phyloP scores from a whole-genome alignment of 139 green algal species.

The Chlamydomonas sp. region DNA sequence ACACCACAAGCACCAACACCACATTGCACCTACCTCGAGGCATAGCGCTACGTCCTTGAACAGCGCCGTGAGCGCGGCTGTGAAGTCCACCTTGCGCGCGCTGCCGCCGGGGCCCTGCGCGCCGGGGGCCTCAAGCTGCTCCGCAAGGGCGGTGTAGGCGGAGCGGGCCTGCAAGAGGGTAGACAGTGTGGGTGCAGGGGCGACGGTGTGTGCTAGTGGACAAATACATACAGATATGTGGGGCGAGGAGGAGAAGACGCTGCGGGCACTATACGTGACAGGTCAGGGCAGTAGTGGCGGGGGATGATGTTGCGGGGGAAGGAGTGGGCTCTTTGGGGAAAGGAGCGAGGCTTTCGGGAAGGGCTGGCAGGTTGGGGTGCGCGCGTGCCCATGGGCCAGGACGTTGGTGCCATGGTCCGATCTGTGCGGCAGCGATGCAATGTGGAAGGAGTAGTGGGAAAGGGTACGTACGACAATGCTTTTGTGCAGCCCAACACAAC shows the following conservation, averaged over 20 bases:
- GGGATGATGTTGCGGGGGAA: no score
- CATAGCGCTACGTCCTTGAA: slow-evolving; percentile 79
- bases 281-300: no score
- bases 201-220: neutral
- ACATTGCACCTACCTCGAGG: slow-evolving; percentile 1
- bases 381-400: no score
- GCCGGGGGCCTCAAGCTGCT: slow-evolving; percentile 49
- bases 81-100: slow-evolving; percentile 62
- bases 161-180: slow-evolving; percentile 30
- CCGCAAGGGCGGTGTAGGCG: slow-evolving; percentile 38
- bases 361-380: no score
- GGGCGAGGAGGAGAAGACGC: neutral
- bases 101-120: neutral
- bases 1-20: no score
- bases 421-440: no score
- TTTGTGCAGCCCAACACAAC: no score
- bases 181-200: neutral
- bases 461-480: no score
- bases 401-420: no score
- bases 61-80: slow-evolving; percentile 75
- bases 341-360: no score
- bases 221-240: neutral
- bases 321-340: no score
- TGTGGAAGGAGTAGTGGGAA: no score
- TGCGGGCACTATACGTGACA: neutral